Conservation (phyloP, 768 basidiomycete genomes). For the Lactifluus pinguis region DNA sequence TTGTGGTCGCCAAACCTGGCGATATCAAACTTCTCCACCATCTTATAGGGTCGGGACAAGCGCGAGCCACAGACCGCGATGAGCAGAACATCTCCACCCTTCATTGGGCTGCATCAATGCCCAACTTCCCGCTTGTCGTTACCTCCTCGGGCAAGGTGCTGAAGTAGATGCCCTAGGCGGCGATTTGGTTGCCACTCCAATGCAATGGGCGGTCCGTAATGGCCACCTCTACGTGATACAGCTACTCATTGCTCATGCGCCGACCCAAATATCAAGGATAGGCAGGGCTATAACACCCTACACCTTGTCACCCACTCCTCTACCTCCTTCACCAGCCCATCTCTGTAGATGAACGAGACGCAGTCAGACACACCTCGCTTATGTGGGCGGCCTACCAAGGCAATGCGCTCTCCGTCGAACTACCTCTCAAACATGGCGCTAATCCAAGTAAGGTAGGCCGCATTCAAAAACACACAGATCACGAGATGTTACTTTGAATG, state of each 20-base stretch:
- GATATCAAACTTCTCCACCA: conserved; percentile 62
- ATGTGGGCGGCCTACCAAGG: conserved; percentile 99
- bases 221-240: conserved; percentile 96
- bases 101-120: too few relatives aligned
- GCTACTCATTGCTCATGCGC: conserved; percentile 80
- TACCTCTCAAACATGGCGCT: conserved; percentile 83
- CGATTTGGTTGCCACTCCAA: conserved; percentile 86
- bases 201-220: conserved; percentile 98
- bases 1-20: conserved; percentile 81
- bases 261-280: conserved; percentile 85
- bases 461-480: too few relatives aligned
- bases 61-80: conserved; percentile 71
- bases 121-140: conserved; percentile 83
- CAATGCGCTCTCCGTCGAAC: conserved; percentile 88
- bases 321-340: conserved; percentile 87
- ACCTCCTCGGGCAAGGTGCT: conserved; percentile 84
- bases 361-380: conserved; percentile 86
- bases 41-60: conserved; percentile 63
- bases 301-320: conserved; percentile 95
- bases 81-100: conserved; percentile 90
- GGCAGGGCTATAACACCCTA: conserved; percentile 92
- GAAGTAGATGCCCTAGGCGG: conserved; percentile 93
- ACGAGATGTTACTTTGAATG: too few relatives aligned
- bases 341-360: conserved; percentile 81
- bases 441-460: conserved; percentile 59